These are phyloP conservation scores for Aspergillus caelatus DNA, from an alignment of 2,329 filamentous ascomycete species.

Conservation along the genomic window DNA sequence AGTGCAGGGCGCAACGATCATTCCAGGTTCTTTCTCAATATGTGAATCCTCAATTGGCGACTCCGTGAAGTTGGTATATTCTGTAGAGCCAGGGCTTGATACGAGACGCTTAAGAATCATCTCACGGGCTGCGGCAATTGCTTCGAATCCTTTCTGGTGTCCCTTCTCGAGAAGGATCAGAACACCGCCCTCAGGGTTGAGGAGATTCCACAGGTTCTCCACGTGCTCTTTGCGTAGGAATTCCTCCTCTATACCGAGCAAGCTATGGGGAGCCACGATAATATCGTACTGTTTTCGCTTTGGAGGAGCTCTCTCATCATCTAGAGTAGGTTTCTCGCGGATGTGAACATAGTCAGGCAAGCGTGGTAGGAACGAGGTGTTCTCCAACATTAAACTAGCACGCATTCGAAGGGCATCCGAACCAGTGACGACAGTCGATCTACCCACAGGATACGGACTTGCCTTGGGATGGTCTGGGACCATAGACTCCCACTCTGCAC, in stretches of 20 bases:
- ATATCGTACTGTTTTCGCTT: conserved; percentile 82
- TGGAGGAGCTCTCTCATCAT: conserved; percentile 57
- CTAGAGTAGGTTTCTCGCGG: conserved; percentile 59
- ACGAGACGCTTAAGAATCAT: conserved; percentile 78
- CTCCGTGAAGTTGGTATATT: conserved; percentile 43
- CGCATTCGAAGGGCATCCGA: conserved; percentile 75
- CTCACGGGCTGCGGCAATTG: conserved; percentile 80
- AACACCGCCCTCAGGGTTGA: conserved; percentile 82
- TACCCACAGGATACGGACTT: conserved; percentile 57
- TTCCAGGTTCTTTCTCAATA: conserved; percentile 58
- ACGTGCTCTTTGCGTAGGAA: conserved; percentile 77
- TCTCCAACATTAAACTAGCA: conserved; percentile 74
- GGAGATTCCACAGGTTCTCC: conserved; percentile 85
- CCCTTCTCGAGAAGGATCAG: conserved; percentile 90
- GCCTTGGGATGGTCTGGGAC: conserved; percentile 46
- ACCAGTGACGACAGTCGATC: conserved; percentile 78
- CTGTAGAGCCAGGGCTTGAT: conserved; percentile 56
- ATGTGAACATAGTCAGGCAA: conserved; percentile 82
- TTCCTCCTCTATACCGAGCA: conserved; percentile 75
- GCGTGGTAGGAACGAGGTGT: conserved; percentile 89
- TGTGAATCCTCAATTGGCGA: conserved; percentile 27
- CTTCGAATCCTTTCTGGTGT: conserved; percentile 87
- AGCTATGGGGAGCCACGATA: conserved; percentile 82
- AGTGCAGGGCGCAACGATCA: conserved; percentile 73
- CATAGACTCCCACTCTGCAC: conserved; percentile 79